Evolutionary conservation across 331 rosid species (phyloP), one percentile per base, ranked within the genome.

Genomic region (Arachis monticola): DNA sequence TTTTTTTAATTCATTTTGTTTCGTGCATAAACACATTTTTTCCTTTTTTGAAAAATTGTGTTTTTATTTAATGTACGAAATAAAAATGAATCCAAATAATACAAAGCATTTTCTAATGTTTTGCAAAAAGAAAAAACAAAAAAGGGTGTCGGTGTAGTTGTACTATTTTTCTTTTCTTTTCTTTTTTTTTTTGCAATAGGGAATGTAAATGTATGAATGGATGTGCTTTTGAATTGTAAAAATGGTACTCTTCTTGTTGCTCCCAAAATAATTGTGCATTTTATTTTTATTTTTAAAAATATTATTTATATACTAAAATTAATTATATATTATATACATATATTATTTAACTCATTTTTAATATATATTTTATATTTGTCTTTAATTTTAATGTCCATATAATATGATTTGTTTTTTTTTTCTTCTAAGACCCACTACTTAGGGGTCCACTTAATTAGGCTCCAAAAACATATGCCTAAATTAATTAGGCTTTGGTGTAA

Each of bases 151-250:
- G 58, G 72, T 73, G 79, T 44, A 14, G 75, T 38, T 69, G 76
- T 80, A 5, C 41, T 38, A 38, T 38, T 44, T 76, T 5, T 66
- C 10, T 59, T 68, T 52, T 47, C 32, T 76, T 38, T 52, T 1
- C 5, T 17, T 62, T 52, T 31, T 11, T 72, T 45, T 9, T 45
- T 27, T 27, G 27, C 30, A 27, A 44, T 47, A 22, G 41, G 41
- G 41, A 38, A 2, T 71, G 13, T 31, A 5, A 68, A 17, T 68
- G 59, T 35, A 64, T 64, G 53, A 14, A 46, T 76, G 78, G 56
- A 52, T 81, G 64, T 70, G 81, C 65, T 74, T 80, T 80, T 69
- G 3, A 10, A n/a, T 14, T 57, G 60, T 67, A 47, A 58, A 41
- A 57, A 45, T 45, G 45, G 67, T 66, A 56, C 12, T 65, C 58